Conservation (phyloP, 2,329 filamentous ascomycete genomes). For the Magnaporthiopsis rhizophila region DNA sequence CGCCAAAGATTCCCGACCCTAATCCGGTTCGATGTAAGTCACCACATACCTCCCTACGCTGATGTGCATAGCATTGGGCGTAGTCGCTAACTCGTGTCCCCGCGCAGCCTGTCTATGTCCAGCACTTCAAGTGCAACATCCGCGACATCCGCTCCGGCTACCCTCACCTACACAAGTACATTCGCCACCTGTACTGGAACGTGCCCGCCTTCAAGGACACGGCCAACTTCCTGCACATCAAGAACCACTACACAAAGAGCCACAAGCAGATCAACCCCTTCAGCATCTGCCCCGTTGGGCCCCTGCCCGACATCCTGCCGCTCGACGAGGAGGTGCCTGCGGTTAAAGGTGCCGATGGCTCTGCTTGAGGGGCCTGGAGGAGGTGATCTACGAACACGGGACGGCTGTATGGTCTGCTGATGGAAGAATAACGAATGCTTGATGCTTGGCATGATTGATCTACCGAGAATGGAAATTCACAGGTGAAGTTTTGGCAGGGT, state of each 20-base stretch:
- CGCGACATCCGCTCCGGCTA: constrained; percentile 79
- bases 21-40: constrained; percentile 56
- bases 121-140: constrained; percentile 84
- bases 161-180: constrained; percentile 71
- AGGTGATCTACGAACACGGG: background rate
- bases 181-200: constrained; percentile 80
- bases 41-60: too few species aligned
- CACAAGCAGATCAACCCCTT: constrained; percentile 59
- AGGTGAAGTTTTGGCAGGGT: too few species aligned
- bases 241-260: constrained; percentile 60
- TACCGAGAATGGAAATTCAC: too few species aligned
- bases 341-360: constrained; percentile 23
- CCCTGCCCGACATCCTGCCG: constrained; percentile 71
- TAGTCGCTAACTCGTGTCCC: background rate
- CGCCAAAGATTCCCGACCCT: constrained; percentile 54
- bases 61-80: background rate
- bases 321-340: constrained; percentile 70
- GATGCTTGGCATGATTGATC: too few species aligned
- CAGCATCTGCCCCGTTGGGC: constrained; percentile 76
- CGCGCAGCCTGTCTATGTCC: constrained; percentile 61
- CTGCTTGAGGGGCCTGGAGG: background rate
- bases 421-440: too few species aligned
- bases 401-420: too few species aligned
- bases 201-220: constrained; percentile 69
- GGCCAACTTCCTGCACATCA: constrained; percentile 93